These are phyloP conservation scores for Globisporangium paddicum DNA, from an alignment of 352 stramenopile species.

Conservation along the genomic window DNA sequence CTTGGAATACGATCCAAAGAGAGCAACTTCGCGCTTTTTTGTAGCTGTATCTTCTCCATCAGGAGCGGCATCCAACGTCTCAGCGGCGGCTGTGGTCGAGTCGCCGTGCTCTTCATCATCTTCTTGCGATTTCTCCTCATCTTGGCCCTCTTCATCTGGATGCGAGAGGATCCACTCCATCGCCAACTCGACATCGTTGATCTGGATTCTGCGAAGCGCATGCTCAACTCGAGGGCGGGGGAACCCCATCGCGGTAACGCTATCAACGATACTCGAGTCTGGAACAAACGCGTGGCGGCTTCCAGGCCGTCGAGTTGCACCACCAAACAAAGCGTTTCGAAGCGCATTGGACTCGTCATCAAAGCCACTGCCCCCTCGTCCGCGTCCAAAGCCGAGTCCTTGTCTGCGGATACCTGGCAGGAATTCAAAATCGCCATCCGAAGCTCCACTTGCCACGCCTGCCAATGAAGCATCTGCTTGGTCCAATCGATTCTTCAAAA, in stretches of 20 bases:
- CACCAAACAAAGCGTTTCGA: slow-evolving; percentile 47
- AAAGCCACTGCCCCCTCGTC: slow-evolving; percentile 17
- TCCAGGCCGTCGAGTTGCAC: slow-evolving; percentile 13
- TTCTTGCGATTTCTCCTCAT: slow-evolving; percentile 24
- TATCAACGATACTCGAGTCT: slow-evolving; percentile 89
- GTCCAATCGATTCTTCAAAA: slow-evolving; percentile 77
- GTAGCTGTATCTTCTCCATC: slow-evolving; percentile 17
- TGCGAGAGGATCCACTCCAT: slow-evolving; percentile 96
- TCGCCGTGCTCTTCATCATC: slow-evolving; percentile 20
- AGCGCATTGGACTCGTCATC: slow-evolving; percentile 43
- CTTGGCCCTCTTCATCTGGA: slow-evolving; percentile 62
- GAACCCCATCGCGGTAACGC: slow-evolving; percentile 95
- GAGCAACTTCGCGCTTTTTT: slow-evolving; percentile 37
- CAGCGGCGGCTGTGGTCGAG: not conserved
- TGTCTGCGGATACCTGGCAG: slow-evolving; percentile 21
- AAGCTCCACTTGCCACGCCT: not conserved
- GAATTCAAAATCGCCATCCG: slow-evolving; percentile 28
- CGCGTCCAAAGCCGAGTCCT: slow-evolving; percentile 29
- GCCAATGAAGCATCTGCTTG: slow-evolving; percentile 18
- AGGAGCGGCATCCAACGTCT: not conserved
- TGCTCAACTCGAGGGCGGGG: slow-evolving; percentile 82
- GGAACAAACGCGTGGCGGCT: slow-evolving; percentile 77
- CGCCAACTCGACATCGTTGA: slow-evolving; percentile 92
- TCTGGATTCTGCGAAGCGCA: slow-evolving; percentile 85
- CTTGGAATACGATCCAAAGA: slow-evolving; percentile 45